These are phyloP conservation scores for Podospora tetraspora DNA, from an alignment of 495 filamentous ascomycete genomes.

Conservation along the genomic window DNA sequence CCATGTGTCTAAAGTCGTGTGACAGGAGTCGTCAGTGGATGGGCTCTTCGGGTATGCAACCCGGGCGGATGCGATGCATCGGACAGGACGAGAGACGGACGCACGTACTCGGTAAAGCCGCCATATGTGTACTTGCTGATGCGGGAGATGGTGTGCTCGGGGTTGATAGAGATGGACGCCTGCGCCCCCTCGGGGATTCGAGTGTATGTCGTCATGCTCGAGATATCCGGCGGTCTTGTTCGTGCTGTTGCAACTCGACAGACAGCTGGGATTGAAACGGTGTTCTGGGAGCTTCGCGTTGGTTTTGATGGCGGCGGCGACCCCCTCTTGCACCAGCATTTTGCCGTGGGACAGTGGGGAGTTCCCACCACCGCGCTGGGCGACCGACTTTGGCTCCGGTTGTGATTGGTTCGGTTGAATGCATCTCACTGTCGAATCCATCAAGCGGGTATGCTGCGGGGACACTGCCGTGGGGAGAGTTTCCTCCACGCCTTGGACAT, in stretches of 20 bases:
- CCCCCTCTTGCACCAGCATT: background rate
- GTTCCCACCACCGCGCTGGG: background rate
- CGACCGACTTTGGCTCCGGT: background rate
- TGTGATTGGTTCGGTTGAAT: background rate
- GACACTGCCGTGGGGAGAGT: background rate
- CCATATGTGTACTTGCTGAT: slow-evolving; percentile 22
- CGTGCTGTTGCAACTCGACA: background rate
- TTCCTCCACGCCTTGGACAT: background rate
- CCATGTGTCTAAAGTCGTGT: slow-evolving; percentile 58
- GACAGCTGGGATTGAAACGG: background rate
- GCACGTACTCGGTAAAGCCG: slow-evolving; percentile 40
- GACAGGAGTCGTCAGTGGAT: background rate
- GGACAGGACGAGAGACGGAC: background rate
- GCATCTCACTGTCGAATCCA: background rate
- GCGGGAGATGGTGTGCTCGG: slow-evolving; percentile 6
- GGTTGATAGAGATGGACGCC: slow-evolving; percentile 14
- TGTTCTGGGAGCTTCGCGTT: background rate
- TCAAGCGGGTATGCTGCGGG: background rate
- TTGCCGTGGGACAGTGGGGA: background rate
- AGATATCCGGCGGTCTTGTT: background rate
- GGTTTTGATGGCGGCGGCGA: background rate
- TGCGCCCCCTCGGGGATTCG: slow-evolving; percentile 13
- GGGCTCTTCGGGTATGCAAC: background rate
- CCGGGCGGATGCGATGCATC: background rate
- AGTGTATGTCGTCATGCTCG: slow-evolving; percentile 15